Evolutionary conservation across 352 stramenopile genomes (phyloP).

Genomic region (Phytophthora melonis): DNA sequence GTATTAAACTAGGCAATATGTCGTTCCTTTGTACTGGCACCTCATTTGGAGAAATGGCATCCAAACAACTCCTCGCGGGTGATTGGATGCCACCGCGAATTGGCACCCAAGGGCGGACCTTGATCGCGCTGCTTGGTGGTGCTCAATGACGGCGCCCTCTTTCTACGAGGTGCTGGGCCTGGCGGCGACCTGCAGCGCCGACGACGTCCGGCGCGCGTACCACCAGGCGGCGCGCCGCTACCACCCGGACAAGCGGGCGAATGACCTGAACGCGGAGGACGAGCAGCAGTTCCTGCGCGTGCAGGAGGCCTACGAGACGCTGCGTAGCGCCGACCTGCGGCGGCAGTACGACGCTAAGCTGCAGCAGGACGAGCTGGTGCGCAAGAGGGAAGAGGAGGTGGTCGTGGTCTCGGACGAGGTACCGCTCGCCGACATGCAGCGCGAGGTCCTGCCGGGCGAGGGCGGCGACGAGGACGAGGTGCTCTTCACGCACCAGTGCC

Average conservation of each 20-base stretch:
- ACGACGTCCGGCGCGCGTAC: constrained; percentile 79
- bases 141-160: constrained; percentile 16
- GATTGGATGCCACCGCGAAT: neutral
- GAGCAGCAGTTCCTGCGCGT: constrained; percentile 60
- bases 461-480: constrained; percentile 53
- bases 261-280: constrained; percentile 2
- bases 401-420: constrained; percentile 79
- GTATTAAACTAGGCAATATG: too few relatives aligned
- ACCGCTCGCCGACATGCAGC: constrained; percentile 51
- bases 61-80: neutral
- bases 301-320: constrained; percentile 76
- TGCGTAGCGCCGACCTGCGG: constrained; percentile 53
- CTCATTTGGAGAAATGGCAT: neutral
- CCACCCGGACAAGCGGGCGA: constrained; percentile 73
- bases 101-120: neutral
- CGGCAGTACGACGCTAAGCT: constrained; percentile 66
- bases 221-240: constrained; percentile 62
- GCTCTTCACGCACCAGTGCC: constrained; percentile 67
- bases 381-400: constrained; percentile 51
- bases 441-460: constrained; percentile 42
- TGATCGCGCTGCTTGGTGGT: neutral
- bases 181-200: constrained; percentile 46
- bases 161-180: constrained; percentile 75
- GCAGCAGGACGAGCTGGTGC: constrained; percentile 43
- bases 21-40: too few relatives aligned